Conservation (phyloP, 1,139 yeast species). For the Suhomyces bolitotheri region DNA sequence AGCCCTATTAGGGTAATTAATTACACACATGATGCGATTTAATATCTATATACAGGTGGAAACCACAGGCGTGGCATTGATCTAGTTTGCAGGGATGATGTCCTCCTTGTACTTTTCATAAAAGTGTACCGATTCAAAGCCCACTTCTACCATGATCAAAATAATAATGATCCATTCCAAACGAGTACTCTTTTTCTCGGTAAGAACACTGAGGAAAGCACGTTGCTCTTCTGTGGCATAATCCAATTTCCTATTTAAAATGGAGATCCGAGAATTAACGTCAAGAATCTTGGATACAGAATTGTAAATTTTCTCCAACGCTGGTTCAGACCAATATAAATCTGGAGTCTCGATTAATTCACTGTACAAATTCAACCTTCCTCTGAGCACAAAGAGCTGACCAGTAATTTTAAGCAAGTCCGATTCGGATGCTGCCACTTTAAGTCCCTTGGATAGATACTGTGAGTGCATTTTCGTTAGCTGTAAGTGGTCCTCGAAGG, state of each 20-base stretch:
- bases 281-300: constrained; percentile 72
- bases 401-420: constrained; percentile 75
- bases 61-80: neutral
- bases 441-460: constrained; percentile 61
- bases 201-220: constrained; percentile 70
- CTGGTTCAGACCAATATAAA: constrained; percentile 89
- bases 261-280: constrained; percentile 72
- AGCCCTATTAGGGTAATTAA: neutral
- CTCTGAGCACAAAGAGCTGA: constrained; percentile 68
- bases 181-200: constrained; percentile 73
- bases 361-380: constrained; percentile 80
- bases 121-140: constrained; percentile 67
- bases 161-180: constrained; percentile 87
- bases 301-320: constrained; percentile 71
- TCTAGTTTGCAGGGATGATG: neutral
- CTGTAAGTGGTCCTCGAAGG: constrained; percentile 65
- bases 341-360: constrained; percentile 92
- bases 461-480: constrained; percentile 67
- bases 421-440: constrained; percentile 56
- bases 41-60: neutral
- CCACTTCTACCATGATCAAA: constrained; percentile 79
- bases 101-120: constrained; percentile 25
- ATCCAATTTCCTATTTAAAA: constrained; percentile 80
- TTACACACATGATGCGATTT: neutral
- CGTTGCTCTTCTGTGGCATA: constrained; percentile 88